Percentiles rank a stretch among this genome's conserved stretches.
phyloP scores from a whole-genome alignment of 164 flowering plant species.

The Piper betle region DNA sequence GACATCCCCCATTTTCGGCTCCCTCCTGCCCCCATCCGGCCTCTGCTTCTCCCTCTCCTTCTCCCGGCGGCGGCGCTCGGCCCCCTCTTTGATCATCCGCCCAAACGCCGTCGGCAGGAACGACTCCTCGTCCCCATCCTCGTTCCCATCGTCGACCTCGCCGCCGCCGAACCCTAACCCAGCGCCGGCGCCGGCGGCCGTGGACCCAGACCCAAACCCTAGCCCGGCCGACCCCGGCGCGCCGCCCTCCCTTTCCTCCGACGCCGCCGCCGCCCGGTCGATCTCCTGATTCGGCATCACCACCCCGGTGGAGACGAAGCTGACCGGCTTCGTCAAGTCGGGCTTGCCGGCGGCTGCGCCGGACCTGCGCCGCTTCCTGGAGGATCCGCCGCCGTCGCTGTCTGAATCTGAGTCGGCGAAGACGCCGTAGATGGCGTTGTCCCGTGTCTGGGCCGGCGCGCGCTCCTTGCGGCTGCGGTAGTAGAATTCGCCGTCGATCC shows the following conservation, averaged over 20 bases:
- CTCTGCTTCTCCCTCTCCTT: slow-evolving; percentile 31
- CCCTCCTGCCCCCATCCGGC: slow-evolving; percentile 18
- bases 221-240: not conserved
- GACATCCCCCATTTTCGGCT: slow-evolving; percentile 16
- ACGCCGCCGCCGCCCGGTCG: slow-evolving; percentile 23
- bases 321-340: slow-evolving; percentile 73
- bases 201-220: slow-evolving; percentile 9
- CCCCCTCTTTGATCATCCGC: slow-evolving; percentile 65
- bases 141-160: slow-evolving; percentile 6
- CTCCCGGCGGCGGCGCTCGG: slow-evolving; percentile 26
- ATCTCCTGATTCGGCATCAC: slow-evolving; percentile 63
- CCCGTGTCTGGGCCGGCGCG: slow-evolving; percentile 43
- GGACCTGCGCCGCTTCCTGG: slow-evolving; percentile 33
- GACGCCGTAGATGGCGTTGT: slow-evolving; percentile 62
- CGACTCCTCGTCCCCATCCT: slow-evolving; percentile 20
- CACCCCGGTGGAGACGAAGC: slow-evolving; percentile 70
- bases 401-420: slow-evolving; percentile 45
- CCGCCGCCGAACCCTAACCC: slow-evolving; percentile 24
- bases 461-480: slow-evolving; percentile 51
- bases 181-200: slow-evolving; percentile 1
- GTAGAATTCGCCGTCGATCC: slow-evolving; percentile 72
- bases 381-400: slow-evolving; percentile 24
- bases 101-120: slow-evolving; percentile 75
- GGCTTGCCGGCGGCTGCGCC: slow-evolving; percentile 8
- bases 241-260: slow-evolving; percentile 4